Evolutionary conservation across 1,139 yeast species (phyloP).

Genomic region (Kazachstania sp.): DNA sequence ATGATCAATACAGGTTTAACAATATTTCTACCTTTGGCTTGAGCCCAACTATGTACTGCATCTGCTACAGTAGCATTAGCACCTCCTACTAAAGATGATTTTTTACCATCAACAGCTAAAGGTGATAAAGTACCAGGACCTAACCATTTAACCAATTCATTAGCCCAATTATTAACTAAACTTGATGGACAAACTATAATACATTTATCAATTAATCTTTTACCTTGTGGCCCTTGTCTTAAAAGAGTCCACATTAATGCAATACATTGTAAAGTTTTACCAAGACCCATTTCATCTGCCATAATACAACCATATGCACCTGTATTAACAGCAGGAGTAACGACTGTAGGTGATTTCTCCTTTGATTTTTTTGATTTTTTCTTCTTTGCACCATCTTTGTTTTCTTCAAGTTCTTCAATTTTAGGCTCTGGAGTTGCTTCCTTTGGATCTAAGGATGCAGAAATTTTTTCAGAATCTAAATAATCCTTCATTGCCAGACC

Average conservation of each 20-base stretch:
- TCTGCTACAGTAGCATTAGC: constrained; percentile 48
- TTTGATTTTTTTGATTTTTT: constrained; percentile 1
- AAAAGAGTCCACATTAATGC: constrained; percentile 90
- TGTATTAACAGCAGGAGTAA: constrained; percentile 38
- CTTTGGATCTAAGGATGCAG: neutral
- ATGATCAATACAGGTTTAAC: constrained; percentile 91
- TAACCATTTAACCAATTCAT: constrained; percentile 90
- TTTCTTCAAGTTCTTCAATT: no score
- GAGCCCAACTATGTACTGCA: constrained; percentile 78
- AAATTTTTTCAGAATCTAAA: constrained; percentile 22
- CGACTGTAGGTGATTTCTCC: neutral
- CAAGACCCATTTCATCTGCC: constrained; percentile 99
- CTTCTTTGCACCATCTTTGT: neutral
- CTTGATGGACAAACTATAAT: constrained; percentile 95
- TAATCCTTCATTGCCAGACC: constrained; percentile 52
- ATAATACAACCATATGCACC: constrained; percentile 92
- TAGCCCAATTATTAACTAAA: constrained; percentile 94
- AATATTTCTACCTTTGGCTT: constrained; percentile 77
- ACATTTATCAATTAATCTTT: constrained; percentile 75
- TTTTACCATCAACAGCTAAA: constrained; percentile 84
- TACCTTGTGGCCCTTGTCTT: constrained; percentile 85
- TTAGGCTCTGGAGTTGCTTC: neutral
- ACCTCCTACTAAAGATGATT: constrained; percentile 26
- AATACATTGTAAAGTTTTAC: constrained; percentile 90
- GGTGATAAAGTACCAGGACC: constrained; percentile 89